Conservation (phyloP, 805 yeast genomes). For the Cyberlindnera saturnus region DNA sequence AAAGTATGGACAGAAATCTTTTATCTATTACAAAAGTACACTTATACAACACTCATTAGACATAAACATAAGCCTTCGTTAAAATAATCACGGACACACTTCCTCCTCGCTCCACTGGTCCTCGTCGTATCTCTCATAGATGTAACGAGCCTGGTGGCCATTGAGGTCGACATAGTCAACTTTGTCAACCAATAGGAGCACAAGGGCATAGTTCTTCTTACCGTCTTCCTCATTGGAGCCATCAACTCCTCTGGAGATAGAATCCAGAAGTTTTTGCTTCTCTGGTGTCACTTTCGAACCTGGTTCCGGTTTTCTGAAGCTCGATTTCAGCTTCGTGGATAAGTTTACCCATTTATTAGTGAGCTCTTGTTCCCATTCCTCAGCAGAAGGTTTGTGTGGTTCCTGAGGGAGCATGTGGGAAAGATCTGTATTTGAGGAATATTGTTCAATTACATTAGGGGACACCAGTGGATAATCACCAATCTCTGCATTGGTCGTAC, state of each 20-base stretch:
- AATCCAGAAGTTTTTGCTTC: conserved; percentile 53
- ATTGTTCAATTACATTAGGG: conserved; percentile 18
- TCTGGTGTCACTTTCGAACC: conserved; percentile 52
- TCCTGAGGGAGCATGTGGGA: conserved; percentile 33
- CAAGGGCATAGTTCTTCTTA: conserved; percentile 57
- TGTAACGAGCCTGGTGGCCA: conserved; percentile 43
- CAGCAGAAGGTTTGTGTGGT: conserved; percentile 20
- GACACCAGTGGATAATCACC: conserved; percentile 26
- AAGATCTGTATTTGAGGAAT: conserved; percentile 21
- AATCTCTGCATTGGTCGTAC: conserved; percentile 11
- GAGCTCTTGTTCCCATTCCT: conserved; percentile 67
- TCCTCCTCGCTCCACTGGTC: conserved; percentile 74
- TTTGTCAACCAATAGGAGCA: conserved; percentile 60
- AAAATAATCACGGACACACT: conserved; percentile 55
- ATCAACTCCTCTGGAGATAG: conserved; percentile 77
- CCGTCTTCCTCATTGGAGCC: conserved; percentile 61
- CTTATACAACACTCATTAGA: too few species aligned
- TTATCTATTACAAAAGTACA: too few species aligned
- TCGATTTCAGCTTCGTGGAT: conserved; percentile 53
- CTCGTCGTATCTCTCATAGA: conserved; percentile 45
- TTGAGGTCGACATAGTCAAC: conserved; percentile 66
- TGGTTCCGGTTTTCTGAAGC: conserved; percentile 71
- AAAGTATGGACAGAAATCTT: too few species aligned
- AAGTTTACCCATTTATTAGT: conserved; percentile 55
- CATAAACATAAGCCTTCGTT: too few species aligned